phyloP scores from a whole-genome alignment of 441 rosid species.

The Sinapis alba region DNA sequence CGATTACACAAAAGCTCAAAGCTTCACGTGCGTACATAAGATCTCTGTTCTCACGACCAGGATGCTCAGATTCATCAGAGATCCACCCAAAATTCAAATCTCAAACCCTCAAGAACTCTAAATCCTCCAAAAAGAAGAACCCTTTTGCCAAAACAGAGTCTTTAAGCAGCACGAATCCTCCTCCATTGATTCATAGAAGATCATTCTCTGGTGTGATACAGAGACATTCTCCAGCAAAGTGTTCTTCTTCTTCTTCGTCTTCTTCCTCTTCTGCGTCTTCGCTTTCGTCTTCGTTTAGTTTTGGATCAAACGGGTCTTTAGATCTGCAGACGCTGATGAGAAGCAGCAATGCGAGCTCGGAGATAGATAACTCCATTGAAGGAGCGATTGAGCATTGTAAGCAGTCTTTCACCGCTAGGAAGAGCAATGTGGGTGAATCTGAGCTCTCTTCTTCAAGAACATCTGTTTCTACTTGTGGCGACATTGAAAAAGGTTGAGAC shows the following conservation, averaged over 20 bases:
- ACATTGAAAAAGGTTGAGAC: slow-evolving; percentile 41
- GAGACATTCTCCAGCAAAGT: slow-evolving; percentile 51
- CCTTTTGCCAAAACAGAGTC: slow-evolving; percentile 32
- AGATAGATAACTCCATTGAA: slow-evolving; percentile 69
- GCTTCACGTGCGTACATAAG: slow-evolving; percentile 67
- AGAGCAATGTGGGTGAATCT: slow-evolving; percentile 45
- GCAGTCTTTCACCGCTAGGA: slow-evolving; percentile 49
- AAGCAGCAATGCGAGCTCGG: slow-evolving; percentile 66
- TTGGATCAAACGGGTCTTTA: slow-evolving; percentile 51
- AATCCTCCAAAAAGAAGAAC: slow-evolving; percentile 41
- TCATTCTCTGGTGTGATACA: slow-evolving; percentile 82
- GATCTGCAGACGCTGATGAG: slow-evolving; percentile 66
- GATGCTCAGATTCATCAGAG: slow-evolving; percentile 48
- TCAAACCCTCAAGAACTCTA: slow-evolving; percentile 2
- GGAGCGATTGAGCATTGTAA: slow-evolving; percentile 97
- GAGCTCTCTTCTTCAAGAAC: slow-evolving; percentile 52
- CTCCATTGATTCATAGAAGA: slow-evolving; percentile 53
- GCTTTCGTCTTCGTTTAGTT: slow-evolving; percentile 64
- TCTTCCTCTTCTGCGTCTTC: slow-evolving; percentile 56
- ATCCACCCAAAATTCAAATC: slow-evolving; percentile 27
- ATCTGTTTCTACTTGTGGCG: slow-evolving; percentile 43
- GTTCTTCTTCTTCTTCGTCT: slow-evolving; percentile 44
- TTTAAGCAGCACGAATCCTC: slow-evolving; percentile 22
- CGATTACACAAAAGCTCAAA: slow-evolving; percentile 63
- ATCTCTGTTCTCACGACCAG: slow-evolving; percentile 64